Conservation (phyloP, 257 asterid species). For the Lithospermum erythrorhizon region DNA sequence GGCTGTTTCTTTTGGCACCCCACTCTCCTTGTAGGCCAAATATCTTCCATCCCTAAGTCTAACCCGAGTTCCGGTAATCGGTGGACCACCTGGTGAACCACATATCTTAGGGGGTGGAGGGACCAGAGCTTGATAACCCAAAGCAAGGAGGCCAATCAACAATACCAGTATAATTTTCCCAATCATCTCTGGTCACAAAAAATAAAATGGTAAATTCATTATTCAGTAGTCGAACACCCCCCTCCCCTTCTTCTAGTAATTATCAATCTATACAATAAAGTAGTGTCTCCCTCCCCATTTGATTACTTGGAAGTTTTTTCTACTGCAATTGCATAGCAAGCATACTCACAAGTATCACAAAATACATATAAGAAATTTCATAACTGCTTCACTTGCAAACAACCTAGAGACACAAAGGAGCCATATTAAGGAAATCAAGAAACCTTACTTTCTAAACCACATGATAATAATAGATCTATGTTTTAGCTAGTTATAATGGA, state of each 20-base stretch:
- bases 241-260: neutral
- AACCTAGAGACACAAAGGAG: neutral
- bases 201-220: neutral
- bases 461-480: neutral
- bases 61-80: constrained; percentile 54
- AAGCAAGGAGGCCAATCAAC: constrained; percentile 42
- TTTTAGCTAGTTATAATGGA: no score
- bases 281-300: no score
- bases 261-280: neutral
- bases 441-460: neutral
- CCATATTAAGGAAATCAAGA: neutral
- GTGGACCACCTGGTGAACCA: constrained; percentile 54
- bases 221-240: neutral
- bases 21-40: constrained; percentile 69
- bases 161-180: constrained; percentile 34
- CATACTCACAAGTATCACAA: no score
- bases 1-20: constrained; percentile 61
- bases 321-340: no score
- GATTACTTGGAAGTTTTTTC: no score
- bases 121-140: constrained; percentile 37
- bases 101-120: constrained; percentile 62
- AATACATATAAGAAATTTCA: neutral
- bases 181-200: constrained; percentile 36
- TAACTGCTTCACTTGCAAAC: no score
- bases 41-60: constrained; percentile 71